Evolutionary conservation across 768 basidiomycete genomes (phyloP).

Genomic region (Crassisporium funariophilum): DNA sequence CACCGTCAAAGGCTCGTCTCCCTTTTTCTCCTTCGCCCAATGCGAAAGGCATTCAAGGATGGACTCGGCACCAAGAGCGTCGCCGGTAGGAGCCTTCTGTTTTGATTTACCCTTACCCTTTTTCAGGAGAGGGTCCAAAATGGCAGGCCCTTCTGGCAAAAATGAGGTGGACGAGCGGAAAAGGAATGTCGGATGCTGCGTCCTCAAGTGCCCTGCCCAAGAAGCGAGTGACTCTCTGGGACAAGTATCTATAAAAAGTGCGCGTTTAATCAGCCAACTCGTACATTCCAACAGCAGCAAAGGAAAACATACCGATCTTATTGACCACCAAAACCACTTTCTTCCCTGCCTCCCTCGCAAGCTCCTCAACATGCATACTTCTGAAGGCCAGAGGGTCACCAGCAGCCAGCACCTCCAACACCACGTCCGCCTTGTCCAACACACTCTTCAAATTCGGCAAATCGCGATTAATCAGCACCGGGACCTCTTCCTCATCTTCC

Average conservation of each 20-base stretch:
- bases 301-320: slow-evolving; percentile 74
- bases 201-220: slow-evolving; percentile 68
- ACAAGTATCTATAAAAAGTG: slow-evolving; percentile 64
- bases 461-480: slow-evolving; percentile 64
- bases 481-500: slow-evolving; percentile 56
- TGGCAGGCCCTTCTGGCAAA: slow-evolving; percentile 41
- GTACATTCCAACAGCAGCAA: neutral
- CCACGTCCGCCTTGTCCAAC: slow-evolving; percentile 74
- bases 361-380: slow-evolving; percentile 62
- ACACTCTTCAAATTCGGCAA: slow-evolving; percentile 66
- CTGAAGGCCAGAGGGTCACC: slow-evolving; percentile 78
- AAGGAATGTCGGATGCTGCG: slow-evolving; percentile 61
- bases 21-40: slow-evolving; percentile 49
- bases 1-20: slow-evolving; percentile 57
- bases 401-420: slow-evolving; percentile 82
- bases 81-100: slow-evolving; percentile 41
- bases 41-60: slow-evolving; percentile 50
- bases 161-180: slow-evolving; percentile 77
- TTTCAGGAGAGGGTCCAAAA: slow-evolving; percentile 23
- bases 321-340: slow-evolving; percentile 70
- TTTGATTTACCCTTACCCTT: slow-evolving; percentile 49
- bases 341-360: slow-evolving; percentile 43
- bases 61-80: slow-evolving; percentile 63
- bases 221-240: slow-evolving; percentile 73
- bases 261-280: too few species aligned